Percentiles rank a stretch among this genome's conserved stretches.
Evolutionary conservation across 805 yeast genomes (phyloP).

Genomic region (Cyberlindnera saturnus): DNA sequence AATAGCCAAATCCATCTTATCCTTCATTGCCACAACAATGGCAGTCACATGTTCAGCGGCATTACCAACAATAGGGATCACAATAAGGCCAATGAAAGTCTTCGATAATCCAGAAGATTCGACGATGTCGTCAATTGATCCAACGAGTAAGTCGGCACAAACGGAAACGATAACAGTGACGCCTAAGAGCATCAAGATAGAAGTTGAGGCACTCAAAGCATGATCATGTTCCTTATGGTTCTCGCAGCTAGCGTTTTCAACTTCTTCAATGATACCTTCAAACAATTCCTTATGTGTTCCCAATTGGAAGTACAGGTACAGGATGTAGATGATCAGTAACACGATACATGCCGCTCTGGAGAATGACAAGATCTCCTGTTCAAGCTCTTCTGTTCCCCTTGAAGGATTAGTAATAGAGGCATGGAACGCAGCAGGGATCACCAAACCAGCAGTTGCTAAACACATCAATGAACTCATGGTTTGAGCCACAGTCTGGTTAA

Average conservation of each 20-base stretch:
- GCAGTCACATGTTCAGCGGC: slow-evolving; percentile 99
- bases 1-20: slow-evolving; percentile 95
- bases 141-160: slow-evolving; percentile 91
- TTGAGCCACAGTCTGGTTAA: slow-evolving; percentile 96
- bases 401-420: slow-evolving; percentile 51
- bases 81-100: slow-evolving; percentile 89
- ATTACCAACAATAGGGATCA: slow-evolving; percentile 95
- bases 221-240: slow-evolving; percentile 19
- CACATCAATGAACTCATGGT: slow-evolving; percentile 95
- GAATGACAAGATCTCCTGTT: slow-evolving; percentile 52
- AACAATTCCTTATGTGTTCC: slow-evolving; percentile 77
- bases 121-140: slow-evolving; percentile 87
- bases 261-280: slow-evolving; percentile 44
- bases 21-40: slow-evolving; percentile 86
- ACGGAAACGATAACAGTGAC: slow-evolving; percentile 78
- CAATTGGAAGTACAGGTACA: slow-evolving; percentile 83
- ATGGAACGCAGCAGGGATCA: slow-evolving; percentile 95
- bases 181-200: slow-evolving; percentile 47
- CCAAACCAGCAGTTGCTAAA: slow-evolving; percentile 78
- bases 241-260: slow-evolving; percentile 28
- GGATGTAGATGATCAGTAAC: slow-evolving; percentile 65
- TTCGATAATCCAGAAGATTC: slow-evolving; percentile 80
- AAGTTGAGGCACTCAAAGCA: slow-evolving; percentile 43
- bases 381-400: slow-evolving; percentile 29
- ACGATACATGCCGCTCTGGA: slow-evolving; percentile 85